Evolutionary conservation across 2,329 filamentous ascomycete genomes (phyloP), one percentile per base, ranked within the genome.

Genomic region (Orbilia ellipsospora): DNA sequence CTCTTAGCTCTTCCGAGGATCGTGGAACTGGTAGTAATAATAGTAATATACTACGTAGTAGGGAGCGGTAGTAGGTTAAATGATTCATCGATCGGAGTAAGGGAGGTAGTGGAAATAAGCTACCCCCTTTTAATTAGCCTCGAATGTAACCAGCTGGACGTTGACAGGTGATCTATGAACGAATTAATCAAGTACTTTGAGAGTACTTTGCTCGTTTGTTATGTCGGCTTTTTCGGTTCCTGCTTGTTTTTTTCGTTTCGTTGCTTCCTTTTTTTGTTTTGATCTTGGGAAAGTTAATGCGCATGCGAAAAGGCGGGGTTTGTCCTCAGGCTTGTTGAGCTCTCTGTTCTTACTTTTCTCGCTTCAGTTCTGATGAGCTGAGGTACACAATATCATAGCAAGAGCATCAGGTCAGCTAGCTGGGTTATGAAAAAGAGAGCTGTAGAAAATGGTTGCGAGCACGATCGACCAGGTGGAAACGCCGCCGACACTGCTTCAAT

Each of bases 251-350:
- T 36, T 36, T 36, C 31, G 5, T 36, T 36, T 36, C 10, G 3
- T 10, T 36, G 1, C 31, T 36, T 36, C 10, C 2, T 28, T 28
- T 55, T 15, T 13, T 31, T n/a, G 6, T n/a, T 48, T 28, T 36
- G 66, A 70, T 70, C 50, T 70, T 70, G 57, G 66, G 66, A 57
- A 70, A 70, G 66, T 57, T 63, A 63, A 70, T 70, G 57, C 66
- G 66, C 45, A 50, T 63, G 57, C 59, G 57, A 62, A 7, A 16
- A 28, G 31, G 48, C 44, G 55, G 55, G 48, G 57, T 48, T 56
- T 36, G 57, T 57, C 55, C 57, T 61, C 56, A 40, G 18, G 48
- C 50, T 62, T 57, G 40, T 26, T 48, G 23, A 16, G 16, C 20
- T 26, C 18, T 26, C 13, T 28, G 15, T 45, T 45, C 15, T 60